Percentiles rank a stretch among this genome's conserved stretches.
Conservation (phyloP, 2,329 filamentous ascomycete species). For the Botrytis sinoallii region DNA sequence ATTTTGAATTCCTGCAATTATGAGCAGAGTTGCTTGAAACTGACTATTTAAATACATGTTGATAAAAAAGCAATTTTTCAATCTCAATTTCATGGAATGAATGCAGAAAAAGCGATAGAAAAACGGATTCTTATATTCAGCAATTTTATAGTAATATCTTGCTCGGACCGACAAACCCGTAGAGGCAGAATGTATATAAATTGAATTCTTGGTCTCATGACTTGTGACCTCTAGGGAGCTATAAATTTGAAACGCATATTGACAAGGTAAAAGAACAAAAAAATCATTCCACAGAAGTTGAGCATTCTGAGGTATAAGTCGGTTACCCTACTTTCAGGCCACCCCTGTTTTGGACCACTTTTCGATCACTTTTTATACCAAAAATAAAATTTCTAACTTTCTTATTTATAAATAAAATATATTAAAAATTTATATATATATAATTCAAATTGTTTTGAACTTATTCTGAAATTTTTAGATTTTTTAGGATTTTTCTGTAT, state of each 20-base stretch:
- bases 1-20: neutral
- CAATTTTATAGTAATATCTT: slow-evolving; percentile 35
- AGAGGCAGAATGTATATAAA: slow-evolving; percentile 7
- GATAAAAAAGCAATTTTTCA: neutral
- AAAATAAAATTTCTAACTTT: no score
- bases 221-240: neutral
- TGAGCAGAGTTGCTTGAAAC: slow-evolving; percentile 2
- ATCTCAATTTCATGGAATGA: neutral
- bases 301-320: rapidly evolving
- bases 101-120: neutral
- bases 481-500: no score
- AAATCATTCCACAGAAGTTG: neutral
- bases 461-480: no score
- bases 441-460: no score
- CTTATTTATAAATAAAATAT: no score
- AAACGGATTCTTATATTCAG: neutral
- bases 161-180: slow-evolving; percentile 11
- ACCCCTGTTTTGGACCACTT: no score
- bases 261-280: neutral
- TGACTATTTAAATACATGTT: neutral
- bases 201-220: neutral
- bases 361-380: no score
- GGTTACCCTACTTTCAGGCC: no score
- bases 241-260: neutral
- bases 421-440: no score